Evolutionary conservation across 2,329 filamentous ascomycete genomes (phyloP).

Genomic region (Aspergillus felis): DNA sequence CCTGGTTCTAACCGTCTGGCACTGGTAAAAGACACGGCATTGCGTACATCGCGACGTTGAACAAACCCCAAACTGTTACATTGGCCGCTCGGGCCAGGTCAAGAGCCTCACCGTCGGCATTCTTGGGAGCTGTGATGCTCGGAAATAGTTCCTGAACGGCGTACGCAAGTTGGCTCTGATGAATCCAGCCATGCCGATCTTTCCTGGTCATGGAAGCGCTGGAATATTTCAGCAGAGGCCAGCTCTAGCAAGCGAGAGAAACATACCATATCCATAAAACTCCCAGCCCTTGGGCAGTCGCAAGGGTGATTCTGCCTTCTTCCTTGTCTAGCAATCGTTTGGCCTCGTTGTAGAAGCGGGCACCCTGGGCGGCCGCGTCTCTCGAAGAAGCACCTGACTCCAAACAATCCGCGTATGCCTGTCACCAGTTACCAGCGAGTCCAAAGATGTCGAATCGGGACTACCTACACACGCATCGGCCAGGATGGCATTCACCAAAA

Average conservation of each 20-base stretch:
- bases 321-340: conserved; percentile 27
- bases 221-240: neutral
- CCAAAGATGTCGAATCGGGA: too few species aligned
- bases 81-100: conserved; percentile 11
- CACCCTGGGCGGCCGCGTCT: conserved; percentile 19
- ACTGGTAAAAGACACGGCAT: neutral
- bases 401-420: conserved; percentile 28
- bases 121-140: conserved; percentile 5
- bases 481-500: conserved; percentile 33
- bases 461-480: conserved; percentile 28
- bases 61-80: conserved; percentile 22
- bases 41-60: conserved; percentile 24
- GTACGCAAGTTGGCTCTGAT: conserved; percentile 23
- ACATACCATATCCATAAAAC: conserved; percentile 29
- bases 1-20: neutral
- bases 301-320: conserved; percentile 26
- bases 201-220: conserved; percentile 31
- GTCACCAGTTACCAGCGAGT: neutral
- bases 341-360: conserved; percentile 33
- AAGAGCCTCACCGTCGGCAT: conserved; percentile 15
- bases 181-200: conserved; percentile 28
- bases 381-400: conserved; percentile 18
- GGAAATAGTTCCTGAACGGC: conserved; percentile 20
- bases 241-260: neutral
- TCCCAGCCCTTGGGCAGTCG: conserved; percentile 29